These are phyloP conservation scores for Beauveria bassiana DNA, from an alignment of 2,329 filamentous ascomycete species.

Conservation along the genomic window DNA sequence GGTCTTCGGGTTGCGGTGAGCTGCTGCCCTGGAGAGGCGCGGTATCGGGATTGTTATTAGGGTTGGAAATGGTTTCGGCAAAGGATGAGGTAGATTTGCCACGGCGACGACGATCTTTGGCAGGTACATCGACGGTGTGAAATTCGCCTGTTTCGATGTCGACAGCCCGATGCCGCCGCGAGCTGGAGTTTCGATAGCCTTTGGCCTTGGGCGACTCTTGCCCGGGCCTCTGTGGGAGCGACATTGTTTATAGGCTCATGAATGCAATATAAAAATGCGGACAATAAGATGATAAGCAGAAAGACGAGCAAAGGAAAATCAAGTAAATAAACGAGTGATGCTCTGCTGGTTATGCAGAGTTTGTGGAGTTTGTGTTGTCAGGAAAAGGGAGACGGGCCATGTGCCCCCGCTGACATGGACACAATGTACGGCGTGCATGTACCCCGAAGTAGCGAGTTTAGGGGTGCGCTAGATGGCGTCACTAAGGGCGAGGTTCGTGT, in stretches of 20 bases:
- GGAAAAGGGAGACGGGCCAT: conserved; percentile 6
- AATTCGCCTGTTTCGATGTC: conserved; percentile 63
- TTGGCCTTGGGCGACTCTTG: background rate
- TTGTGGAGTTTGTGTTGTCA: conserved; percentile 12
- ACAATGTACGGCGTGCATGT: background rate
- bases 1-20: conserved; percentile 20
- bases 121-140: conserved; percentile 26
- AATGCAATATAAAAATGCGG: background rate
- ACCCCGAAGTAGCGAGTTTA: background rate
- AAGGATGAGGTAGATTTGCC: conserved; percentile 51
- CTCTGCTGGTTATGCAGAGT: conserved; percentile 9
- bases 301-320: background rate
- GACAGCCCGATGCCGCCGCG: conserved; percentile 4
- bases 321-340: conserved; percentile 8
- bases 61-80: conserved; percentile 47
- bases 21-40: conserved; percentile 5
- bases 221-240: conserved; percentile 7
- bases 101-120: conserved; percentile 41
- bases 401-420: conserved; percentile 1
- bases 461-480: background rate
- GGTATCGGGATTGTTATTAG: conserved; percentile 48
- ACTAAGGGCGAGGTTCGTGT: background rate
- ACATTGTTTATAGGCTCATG: conserved; percentile 9
- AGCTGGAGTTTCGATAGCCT: conserved; percentile 4
- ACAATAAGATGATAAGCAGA: background rate